phyloP scores from a whole-genome alignment of 2,329 filamentous ascomycete genomes.

The Stenocarpella maydis region DNA sequence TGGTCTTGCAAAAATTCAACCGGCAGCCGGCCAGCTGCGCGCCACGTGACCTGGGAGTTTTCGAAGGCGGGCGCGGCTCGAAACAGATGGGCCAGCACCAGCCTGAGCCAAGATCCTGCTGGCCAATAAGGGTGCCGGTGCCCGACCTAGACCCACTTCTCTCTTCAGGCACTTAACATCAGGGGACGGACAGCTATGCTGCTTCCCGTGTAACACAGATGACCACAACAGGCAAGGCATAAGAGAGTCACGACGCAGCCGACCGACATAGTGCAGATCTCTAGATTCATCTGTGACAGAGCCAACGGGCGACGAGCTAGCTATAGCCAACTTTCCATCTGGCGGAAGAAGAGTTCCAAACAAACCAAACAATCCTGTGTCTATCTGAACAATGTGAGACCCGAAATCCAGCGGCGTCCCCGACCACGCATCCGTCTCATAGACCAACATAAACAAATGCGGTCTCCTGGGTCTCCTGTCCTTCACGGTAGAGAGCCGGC shows the following conservation, averaged over 20 bases:
- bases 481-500: conserved; percentile 1
- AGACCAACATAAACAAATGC: neutral
- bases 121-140: too few species aligned
- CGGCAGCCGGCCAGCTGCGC: neutral
- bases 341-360: conserved; percentile 4
- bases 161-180: too few species aligned
- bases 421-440: neutral
- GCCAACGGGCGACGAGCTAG: conserved; percentile 30
- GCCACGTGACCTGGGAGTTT: neutral
- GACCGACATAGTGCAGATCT: neutral
- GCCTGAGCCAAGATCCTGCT: too few species aligned
- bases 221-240: neutral
- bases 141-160: neutral
- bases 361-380: conserved; percentile 19
- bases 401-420: neutral
- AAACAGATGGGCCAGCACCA: too few species aligned
- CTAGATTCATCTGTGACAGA: conserved; percentile 28
- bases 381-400: conserved; percentile 26
- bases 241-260: neutral
- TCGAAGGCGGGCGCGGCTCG: too few species aligned
- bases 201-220: too few species aligned
- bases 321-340: conserved; percentile 30
- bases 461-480: neutral
- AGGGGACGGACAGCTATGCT: too few species aligned
- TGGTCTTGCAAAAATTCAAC: neutral